phyloP scores from a whole-genome alignment of 805 yeast genomes.

The Lipomyces spencermartinsiae region DNA sequence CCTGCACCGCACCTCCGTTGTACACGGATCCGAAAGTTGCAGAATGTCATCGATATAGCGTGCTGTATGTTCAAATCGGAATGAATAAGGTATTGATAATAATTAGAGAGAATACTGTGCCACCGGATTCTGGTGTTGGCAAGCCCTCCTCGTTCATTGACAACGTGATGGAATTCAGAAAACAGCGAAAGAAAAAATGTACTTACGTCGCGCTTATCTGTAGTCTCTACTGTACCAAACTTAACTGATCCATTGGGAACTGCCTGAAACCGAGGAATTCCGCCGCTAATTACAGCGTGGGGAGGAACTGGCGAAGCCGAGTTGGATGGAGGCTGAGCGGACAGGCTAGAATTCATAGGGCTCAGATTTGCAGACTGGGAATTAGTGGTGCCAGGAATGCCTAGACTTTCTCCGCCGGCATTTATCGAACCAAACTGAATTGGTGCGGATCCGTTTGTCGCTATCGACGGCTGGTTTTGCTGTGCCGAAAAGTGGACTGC shows the following conservation, averaged over 20 bases:
- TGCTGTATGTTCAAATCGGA: background rate
- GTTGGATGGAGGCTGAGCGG: conserved; percentile 15
- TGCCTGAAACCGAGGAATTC: conserved; percentile 26
- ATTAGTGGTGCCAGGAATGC: background rate
- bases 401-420: conserved; percentile 13
- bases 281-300: conserved; percentile 31
- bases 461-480: conserved; percentile 17
- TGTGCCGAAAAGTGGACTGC: conserved; percentile 18
- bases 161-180: background rate
- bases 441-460: conserved; percentile 17
- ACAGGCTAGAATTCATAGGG: background rate
- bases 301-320: conserved; percentile 30
- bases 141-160: background rate
- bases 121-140: background rate
- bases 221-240: conserved; percentile 27
- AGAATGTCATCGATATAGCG: background rate
- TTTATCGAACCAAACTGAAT: conserved; percentile 37
- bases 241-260: conserved; percentile 20
- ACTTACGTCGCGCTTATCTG: conserved; percentile 20
- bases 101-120: background rate
- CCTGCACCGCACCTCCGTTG: background rate
- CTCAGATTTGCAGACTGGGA: background rate
- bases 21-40: conserved; percentile 2
- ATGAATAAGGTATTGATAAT: background rate
- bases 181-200: background rate